Evolutionary conservation across 1,284 basidiomycete species (phyloP).

Genomic region (Amylostereum areolatum): DNA sequence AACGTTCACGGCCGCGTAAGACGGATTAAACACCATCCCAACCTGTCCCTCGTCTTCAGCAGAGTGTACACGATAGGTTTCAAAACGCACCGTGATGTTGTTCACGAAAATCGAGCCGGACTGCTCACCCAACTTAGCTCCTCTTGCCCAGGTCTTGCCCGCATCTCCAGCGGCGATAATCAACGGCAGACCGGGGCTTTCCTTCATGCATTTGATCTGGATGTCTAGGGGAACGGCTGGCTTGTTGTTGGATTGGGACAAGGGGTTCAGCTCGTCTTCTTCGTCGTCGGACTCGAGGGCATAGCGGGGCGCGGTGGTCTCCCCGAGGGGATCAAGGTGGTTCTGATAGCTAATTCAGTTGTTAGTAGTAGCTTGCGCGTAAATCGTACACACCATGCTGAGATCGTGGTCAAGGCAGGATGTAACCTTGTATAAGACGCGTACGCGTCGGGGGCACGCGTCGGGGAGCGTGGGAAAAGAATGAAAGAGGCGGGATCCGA

Average conservation of each 20-base stretch:
- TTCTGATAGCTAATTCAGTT: constrained; percentile 28
- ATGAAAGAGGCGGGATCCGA: no score
- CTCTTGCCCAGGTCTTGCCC: constrained; percentile 44
- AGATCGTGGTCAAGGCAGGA: background rate
- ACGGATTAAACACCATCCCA: constrained; percentile 43
- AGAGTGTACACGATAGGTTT: background rate
- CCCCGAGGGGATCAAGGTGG: constrained; percentile 45
- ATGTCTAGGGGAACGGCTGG: constrained; percentile 23
- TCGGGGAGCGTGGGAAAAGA: no score
- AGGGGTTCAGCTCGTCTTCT: constrained; percentile 53
- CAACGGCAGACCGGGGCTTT: constrained; percentile 26
- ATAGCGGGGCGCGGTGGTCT: constrained; percentile 51
- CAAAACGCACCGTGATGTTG: constrained; percentile 34
- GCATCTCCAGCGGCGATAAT: constrained; percentile 42
- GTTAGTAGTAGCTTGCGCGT: background rate
- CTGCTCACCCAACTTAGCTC: constrained; percentile 46
- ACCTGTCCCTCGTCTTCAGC: constrained; percentile 28
- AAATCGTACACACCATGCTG: background rate
- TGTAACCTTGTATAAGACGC: no score
- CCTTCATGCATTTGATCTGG: constrained; percentile 28
- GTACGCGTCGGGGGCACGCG: no score
- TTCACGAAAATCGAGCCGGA: constrained; percentile 40
- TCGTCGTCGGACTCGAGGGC: constrained; percentile 63
- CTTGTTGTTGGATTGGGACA: constrained; percentile 17
- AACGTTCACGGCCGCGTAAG: constrained; percentile 39